Evolutionary conservation across 306 rosid genomes (phyloP), one percentile per base, ranked within the genome.

Genomic region (Corylus avellana): DNA sequence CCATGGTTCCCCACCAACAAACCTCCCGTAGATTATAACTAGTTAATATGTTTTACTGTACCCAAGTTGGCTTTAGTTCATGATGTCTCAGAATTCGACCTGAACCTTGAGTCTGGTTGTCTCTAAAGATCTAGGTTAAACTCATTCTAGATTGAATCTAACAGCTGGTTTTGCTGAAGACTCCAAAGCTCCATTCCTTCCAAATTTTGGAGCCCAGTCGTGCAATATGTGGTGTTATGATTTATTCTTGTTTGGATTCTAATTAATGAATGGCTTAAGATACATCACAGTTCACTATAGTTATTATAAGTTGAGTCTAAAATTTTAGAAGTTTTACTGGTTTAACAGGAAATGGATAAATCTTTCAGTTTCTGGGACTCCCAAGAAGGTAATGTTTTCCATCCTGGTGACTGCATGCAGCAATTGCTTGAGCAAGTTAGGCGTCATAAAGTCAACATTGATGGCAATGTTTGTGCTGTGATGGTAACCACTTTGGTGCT

Each of bases 401-500:
- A 76, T 82, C 88, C 97, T 27, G 91, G 88, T 57, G 94, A 89
- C 39, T 84, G 89, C 75, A 91, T 89, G 82, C 92, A 89, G 74
- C 90, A 87, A 74, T 80, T 91, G 86, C 94, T 93, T 18, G 96
- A 91, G 84, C 91, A 91, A 80, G 94, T 93, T 55, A 88, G 94
- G 84, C 87, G 80, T 50, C 91, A 87, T 82, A 85, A 81, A 86
- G 97, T 93, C 71, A 91, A 88, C 46, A 78, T 93, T 49, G 92
- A 91, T 71, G 92, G 94, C 48, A 87, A 80, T 81, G 85, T 91
- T 80, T 91, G 94, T 73, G 80, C 96, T 13, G 94, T 88, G 78
- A 88, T 93, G 88, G 96, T 93, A 50, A 91, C 96, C 80, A 89
- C 93, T 67, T 84, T 91, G 88, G 96, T 93, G 83, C 90, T 93